Percentiles rank a stretch among this genome's conserved stretches.
Evolutionary conservation across 2,329 filamentous ascomycete genomes (phyloP).

Genomic region (Hypoxylon sp.): DNA sequence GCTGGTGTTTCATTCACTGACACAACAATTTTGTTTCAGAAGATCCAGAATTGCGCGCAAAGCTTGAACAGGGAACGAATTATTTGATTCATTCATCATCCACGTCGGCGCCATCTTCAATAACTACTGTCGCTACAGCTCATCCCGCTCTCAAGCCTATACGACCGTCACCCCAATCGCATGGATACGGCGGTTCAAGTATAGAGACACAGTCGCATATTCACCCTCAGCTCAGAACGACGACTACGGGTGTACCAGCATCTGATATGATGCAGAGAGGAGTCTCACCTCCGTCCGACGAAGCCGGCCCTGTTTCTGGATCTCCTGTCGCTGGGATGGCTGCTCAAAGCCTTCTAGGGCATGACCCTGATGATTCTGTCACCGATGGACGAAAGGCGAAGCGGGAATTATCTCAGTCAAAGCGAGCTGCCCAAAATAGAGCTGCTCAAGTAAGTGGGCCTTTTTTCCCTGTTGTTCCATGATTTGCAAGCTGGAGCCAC

Average conservation of each 20-base stretch:
- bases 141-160: slow-evolving; percentile 45
- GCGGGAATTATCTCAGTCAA: slow-evolving; percentile 93
- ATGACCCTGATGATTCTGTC: slow-evolving; percentile 55
- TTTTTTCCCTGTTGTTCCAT: slow-evolving; percentile 29
- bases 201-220: slow-evolving; percentile 49
- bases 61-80: slow-evolving; percentile 44
- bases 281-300: slow-evolving; percentile 51
- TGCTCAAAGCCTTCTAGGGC: slow-evolving; percentile 53
- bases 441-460: slow-evolving; percentile 85
- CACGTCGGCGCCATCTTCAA: slow-evolving; percentile 40
- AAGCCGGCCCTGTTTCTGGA: slow-evolving; percentile 50
- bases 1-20: slow-evolving; percentile 40
- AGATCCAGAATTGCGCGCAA: slow-evolving; percentile 46
- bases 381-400: slow-evolving; percentile 81
- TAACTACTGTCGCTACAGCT: slow-evolving; percentile 36
- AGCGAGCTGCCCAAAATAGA: slow-evolving; percentile 95
- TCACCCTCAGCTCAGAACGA: slow-evolving; percentile 51
- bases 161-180: slow-evolving; percentile 45
- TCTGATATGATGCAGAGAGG: slow-evolving; percentile 55
- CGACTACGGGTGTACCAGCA: slow-evolving; percentile 43
- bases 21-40: slow-evolving; percentile 39
- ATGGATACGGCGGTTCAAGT: slow-evolving; percentile 49
- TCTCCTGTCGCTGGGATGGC: slow-evolving; percentile 53
- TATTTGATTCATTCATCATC: slow-evolving; percentile 43
- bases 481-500: slow-evolving; percentile 30